A percentile compares a stretch with the other conserved stretches of the same genome.
Evolutionary conservation across 371 early-diverging fungal genomes (phyloP).

Genomic region (Capillidium rhysosporum): DNA sequence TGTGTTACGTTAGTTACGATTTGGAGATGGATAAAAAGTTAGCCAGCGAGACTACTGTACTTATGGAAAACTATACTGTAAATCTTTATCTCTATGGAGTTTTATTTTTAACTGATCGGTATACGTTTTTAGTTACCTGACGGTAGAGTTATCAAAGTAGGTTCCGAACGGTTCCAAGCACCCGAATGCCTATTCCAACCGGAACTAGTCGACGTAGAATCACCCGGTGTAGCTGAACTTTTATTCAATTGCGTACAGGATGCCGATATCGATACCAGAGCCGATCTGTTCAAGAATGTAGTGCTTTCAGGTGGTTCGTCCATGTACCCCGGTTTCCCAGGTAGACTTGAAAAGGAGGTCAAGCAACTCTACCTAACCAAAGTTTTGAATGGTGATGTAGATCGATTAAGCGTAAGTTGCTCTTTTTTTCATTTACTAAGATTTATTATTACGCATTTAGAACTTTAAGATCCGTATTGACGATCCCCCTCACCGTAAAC

Average conservation of each 20-base stretch:
- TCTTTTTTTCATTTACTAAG: constrained; percentile 21
- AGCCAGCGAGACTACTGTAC: constrained; percentile 79
- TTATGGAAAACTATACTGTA: constrained; percentile 93
- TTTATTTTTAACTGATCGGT: too few relatives aligned
- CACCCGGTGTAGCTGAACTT: constrained; percentile 85
- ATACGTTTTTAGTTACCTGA: constrained; percentile 99
- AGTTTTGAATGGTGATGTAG: not conserved
- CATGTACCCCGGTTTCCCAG: constrained; percentile 92
- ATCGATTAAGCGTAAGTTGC: too few relatives aligned
- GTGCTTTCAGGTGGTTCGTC: constrained; percentile 88
- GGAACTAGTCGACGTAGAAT: constrained; percentile 76
- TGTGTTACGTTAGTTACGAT: constrained; percentile 97
- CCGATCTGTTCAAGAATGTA: constrained; percentile 91
- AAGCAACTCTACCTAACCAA: not conserved
- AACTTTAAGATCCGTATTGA: constrained; percentile 99
- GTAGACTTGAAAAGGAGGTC: constrained; percentile 74
- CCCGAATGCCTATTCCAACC: constrained; percentile 99
- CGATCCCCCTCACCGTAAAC: constrained; percentile 99
- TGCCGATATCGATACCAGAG: constrained; percentile 96
- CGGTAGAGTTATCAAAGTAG: constrained; percentile 97
- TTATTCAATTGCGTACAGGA: constrained; percentile 93
- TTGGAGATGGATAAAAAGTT: constrained; percentile 93
- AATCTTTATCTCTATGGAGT: too few relatives aligned
- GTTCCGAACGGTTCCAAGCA: constrained; percentile 95
- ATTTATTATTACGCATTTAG: constrained; percentile 92